Percentiles rank a stretch among this genome's conserved stretches.
Evolutionary conservation across 2,329 filamentous ascomycete species (phyloP).

Genomic region (Aspergillus brasiliensis): DNA sequence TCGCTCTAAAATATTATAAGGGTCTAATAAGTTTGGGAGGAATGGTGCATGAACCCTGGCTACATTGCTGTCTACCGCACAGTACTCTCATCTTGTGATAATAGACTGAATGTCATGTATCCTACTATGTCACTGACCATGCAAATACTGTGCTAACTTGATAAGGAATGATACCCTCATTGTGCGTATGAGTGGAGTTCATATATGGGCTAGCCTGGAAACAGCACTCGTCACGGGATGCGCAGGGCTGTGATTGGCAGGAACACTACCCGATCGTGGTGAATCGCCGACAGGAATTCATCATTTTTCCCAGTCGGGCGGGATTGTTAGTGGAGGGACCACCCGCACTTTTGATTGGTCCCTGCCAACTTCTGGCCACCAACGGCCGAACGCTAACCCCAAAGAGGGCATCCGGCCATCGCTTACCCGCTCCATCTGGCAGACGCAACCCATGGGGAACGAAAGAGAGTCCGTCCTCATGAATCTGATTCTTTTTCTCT

Average conservation of each 20-base stretch:
- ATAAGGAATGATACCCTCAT: too few relatives aligned
- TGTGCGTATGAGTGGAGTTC: neutral
- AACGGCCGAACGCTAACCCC: neutral
- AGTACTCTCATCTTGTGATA: too few relatives aligned
- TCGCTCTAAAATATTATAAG: too few relatives aligned
- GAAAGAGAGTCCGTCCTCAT: neutral
- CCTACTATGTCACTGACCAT: too few relatives aligned
- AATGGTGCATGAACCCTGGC: too few relatives aligned
- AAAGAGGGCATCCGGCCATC: neutral
- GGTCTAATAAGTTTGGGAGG: too few relatives aligned
- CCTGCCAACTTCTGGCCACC: constrained; percentile 11
- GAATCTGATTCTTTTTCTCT: neutral
- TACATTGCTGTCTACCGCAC: too few relatives aligned
- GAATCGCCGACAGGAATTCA: neutral
- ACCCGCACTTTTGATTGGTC: neutral
- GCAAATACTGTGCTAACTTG: too few relatives aligned
- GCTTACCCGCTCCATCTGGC: neutral
- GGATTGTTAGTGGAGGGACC: neutral
- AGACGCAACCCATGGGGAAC: neutral
- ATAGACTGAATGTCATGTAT: too few relatives aligned
- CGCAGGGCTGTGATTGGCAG: neutral
- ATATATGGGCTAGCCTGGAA: neutral
- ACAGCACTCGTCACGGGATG: neutral
- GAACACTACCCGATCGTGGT: neutral
- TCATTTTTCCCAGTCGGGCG: neutral